Percentiles rank a stretch among this genome's conserved stretches.
Evolutionary conservation across 345 rosid genomes (phyloP).

Genomic region (Salix arbutifolia): DNA sequence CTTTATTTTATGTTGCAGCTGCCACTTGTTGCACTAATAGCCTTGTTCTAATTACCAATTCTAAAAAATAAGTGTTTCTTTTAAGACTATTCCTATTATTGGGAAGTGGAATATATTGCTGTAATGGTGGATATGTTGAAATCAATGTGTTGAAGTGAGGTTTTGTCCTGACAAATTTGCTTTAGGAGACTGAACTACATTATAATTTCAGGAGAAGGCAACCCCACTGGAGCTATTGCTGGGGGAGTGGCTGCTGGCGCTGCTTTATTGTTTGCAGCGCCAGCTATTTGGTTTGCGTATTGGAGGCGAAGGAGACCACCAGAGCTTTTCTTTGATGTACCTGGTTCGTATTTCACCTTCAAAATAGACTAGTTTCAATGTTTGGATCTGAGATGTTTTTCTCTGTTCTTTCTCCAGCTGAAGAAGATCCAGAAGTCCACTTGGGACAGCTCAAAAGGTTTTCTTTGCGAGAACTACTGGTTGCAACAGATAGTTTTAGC

Average conservation of each 20-base stretch:
- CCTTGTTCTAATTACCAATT: not conserved
- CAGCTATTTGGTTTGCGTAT: constrained; percentile 28
- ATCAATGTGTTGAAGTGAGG: not conserved
- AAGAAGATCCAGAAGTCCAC: constrained; percentile 34
- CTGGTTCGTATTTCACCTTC: constrained; percentile 25
- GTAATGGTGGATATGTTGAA: constrained; percentile 2
- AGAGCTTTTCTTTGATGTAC: constrained; percentile 31
- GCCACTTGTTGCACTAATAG: not conserved
- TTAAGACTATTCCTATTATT: not conserved
- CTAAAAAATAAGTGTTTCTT: not conserved
- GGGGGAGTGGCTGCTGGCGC: constrained; percentile 40
- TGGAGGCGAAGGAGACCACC: constrained; percentile 26
- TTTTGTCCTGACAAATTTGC: not conserved
- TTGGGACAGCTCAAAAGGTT: constrained; percentile 32
- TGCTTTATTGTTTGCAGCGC: constrained; percentile 33
- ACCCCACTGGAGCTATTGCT: constrained; percentile 31
- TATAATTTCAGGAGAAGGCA: constrained; percentile 15
- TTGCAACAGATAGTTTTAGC: constrained; percentile 34
- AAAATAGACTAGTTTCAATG: not conserved
- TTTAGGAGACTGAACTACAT: not conserved
- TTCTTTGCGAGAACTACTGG: constrained; percentile 31
- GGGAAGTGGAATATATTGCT: not conserved
- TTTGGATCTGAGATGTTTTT: not conserved
- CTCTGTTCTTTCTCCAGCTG: constrained; percentile 12
- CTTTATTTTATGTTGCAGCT: not conserved